These are phyloP conservation scores for Omphalotus guepiniiformis DNA, from an alignment of 768 basidiomycete genomes.

Conservation along the genomic window DNA sequence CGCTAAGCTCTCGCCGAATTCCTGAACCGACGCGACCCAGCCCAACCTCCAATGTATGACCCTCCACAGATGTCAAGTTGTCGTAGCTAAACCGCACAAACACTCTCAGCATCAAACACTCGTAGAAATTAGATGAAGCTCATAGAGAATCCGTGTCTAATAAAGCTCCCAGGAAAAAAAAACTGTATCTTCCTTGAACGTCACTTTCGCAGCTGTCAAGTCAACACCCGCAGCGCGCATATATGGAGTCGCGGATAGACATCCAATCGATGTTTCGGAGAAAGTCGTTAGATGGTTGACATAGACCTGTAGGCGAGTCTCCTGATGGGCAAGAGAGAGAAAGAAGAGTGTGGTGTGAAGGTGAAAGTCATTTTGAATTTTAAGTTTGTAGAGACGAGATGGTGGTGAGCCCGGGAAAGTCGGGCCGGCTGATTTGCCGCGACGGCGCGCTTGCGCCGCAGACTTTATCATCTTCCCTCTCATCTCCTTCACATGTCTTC, in stretches of 20 bases:
- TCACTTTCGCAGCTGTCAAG: slow-evolving; percentile 17
- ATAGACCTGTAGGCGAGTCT: slow-evolving; percentile 2
- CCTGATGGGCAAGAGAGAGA: background rate
- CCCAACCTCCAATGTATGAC: too few relatives aligned
- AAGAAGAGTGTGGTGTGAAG: background rate
- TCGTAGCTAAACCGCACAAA: slow-evolving; percentile 26
- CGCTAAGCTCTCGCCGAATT: too few relatives aligned
- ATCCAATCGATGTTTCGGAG: slow-evolving; percentile 1
- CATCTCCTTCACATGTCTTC: too few relatives aligned
- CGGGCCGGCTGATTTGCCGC: too few relatives aligned
- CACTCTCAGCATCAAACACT: background rate
- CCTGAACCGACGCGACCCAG: too few relatives aligned
- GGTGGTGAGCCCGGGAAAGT: too few relatives aligned
- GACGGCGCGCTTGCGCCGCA: too few relatives aligned
- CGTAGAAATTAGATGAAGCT: slow-evolving; percentile 5
- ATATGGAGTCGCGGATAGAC: background rate
- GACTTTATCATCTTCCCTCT: too few relatives aligned
- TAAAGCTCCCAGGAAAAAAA: slow-evolving; percentile 52
- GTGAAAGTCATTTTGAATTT: background rate
- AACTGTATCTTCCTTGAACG: slow-evolving; percentile 48
- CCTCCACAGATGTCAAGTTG: slow-evolving; percentile 52
- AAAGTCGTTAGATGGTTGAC: slow-evolving; percentile 1
- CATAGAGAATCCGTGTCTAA: slow-evolving; percentile 24
- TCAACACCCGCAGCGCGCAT: slow-evolving; percentile 38
- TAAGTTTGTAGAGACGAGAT: background rate